Base-by-base conservation (phyloP, 1,284 basidiomycete genomes). In the Hypsizygus ulmarius region DNA sequence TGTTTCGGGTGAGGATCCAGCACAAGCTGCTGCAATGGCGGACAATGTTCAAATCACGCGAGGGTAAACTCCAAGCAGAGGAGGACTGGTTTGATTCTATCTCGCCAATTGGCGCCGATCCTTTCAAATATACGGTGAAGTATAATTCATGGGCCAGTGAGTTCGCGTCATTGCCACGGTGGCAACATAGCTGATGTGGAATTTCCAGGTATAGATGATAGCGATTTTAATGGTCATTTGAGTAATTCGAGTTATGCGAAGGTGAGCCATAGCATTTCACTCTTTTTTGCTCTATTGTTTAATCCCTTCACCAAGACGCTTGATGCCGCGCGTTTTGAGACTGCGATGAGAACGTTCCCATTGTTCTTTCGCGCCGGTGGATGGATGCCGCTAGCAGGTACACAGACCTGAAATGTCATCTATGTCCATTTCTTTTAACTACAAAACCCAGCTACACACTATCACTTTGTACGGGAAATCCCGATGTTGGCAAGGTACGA, bases 181-280 rank as follows among this genome's bases (percentile, higher is more conserved):
- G 5, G 27, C 30, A 10, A 21, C 15, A 11, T 21, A 11, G 21
- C 27, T 47, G 25, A 49, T 28, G 27, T 28, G 32, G 28, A 29
- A 6, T 5, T 14, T 15, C 19, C 43, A 84, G 86, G 73, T 49
- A 61, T 81, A 7, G 86, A 89, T 55, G 87, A 90, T 43, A 75
- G 75, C 41, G 88, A 90, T 64, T 82, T 81, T 61, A 79, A 85
- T 59, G 64, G 75, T 11, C 87, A 90, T 60, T 69, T 90, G 47
- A 87, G 83, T 59, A 90, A 90, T 59, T 89, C 86, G 0, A 82
- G 78, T 51, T 90, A 90, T 54, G 79, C 84, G 2, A 88, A 87
- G 73, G 84, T 79, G 50, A 21, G 66, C 50, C 6, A n/a, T 11
- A 21, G n/a, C 11, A 19, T 50, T 19, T 10, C 15, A 49, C 33